These are phyloP conservation scores for Ambrosia hybrid DNA, from an alignment of 140 eudicot genomes.

Conservation along the genomic window DNA sequence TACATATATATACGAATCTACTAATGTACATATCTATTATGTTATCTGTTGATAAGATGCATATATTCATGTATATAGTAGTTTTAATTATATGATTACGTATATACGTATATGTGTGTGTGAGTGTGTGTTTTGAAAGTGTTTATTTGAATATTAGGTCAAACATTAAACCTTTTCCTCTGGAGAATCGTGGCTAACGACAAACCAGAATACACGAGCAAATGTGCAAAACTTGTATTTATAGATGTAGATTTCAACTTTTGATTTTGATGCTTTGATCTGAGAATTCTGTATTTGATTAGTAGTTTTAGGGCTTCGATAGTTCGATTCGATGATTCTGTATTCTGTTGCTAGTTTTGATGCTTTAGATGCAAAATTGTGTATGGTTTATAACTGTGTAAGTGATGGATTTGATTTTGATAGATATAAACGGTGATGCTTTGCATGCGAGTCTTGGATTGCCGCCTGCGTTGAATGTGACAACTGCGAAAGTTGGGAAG, in stretches of 20 bases:
- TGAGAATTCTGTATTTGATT: background rate
- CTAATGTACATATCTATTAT: no score
- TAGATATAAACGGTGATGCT: slow-evolving; percentile 93
- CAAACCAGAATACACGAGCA: no score
- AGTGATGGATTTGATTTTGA: slow-evolving; percentile 23
- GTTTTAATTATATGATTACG: no score
- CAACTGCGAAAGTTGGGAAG: slow-evolving; percentile 90
- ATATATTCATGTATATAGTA: no score
- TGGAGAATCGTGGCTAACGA: no score
- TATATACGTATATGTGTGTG: no score
- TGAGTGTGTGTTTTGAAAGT: no score
- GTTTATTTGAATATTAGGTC: no score
- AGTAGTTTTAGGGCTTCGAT: slow-evolving; percentile 11
- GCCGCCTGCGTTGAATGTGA: slow-evolving; percentile 85
- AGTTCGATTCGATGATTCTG: background rate
- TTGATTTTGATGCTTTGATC: slow-evolving; percentile 22
- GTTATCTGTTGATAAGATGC: no score
- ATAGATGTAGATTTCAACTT: background rate
- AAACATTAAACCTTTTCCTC: no score
- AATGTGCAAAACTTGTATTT: background rate
- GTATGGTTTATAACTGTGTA: background rate
- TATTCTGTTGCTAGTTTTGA: slow-evolving; percentile 9
- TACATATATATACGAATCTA: no score
- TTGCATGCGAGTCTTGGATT: slow-evolving; percentile 90
- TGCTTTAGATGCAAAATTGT: slow-evolving; percentile 11